Conservation (phyloP, 2,329 filamentous ascomycete genomes). For the Septoria linicola region DNA sequence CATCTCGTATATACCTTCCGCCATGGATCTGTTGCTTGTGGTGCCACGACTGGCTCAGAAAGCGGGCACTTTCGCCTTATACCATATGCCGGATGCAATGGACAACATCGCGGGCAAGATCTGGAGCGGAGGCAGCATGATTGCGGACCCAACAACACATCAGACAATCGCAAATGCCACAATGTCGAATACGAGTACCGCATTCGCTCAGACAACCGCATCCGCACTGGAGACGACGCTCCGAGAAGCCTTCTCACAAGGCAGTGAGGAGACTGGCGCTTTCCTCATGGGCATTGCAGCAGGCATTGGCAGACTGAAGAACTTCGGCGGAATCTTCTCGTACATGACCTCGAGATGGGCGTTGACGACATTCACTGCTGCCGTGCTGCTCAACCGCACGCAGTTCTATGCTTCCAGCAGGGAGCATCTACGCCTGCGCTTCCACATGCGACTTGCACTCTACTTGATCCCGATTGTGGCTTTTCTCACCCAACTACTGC, state of each 20-base stretch:
- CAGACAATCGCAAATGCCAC: constrained; percentile 43
- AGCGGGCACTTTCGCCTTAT: constrained; percentile 59
- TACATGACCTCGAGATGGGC: constrained; percentile 94
- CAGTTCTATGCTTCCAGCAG: constrained; percentile 90
- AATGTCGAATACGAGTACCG: constrained; percentile 40
- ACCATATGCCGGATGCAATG: constrained; percentile 59
- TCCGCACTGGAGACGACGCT: constrained; percentile 34
- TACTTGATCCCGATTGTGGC: constrained; percentile 70
- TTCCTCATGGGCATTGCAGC: constrained; percentile 32
- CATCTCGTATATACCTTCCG: constrained; percentile 49
- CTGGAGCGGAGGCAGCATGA: constrained; percentile 58
- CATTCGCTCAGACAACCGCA: constrained; percentile 46
- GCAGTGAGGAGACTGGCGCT: constrained; percentile 26
- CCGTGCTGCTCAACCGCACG: constrained; percentile 84
- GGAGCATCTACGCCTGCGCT: constrained; percentile 71
- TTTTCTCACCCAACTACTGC: constrained; percentile 66
- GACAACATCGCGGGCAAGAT: constrained; percentile 53
- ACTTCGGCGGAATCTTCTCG: constrained; percentile 80
- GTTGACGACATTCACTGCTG: constrained; percentile 79
- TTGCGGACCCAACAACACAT: constrained; percentile 58
- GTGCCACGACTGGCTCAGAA: constrained; percentile 69
- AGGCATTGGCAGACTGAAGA: constrained; percentile 46
- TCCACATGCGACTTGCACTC: constrained; percentile 68
- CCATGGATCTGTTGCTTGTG: constrained; percentile 67
- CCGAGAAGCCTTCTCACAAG: constrained; percentile 30